Base-by-base conservation (phyloP, 2,329 filamentous ascomycete species). In the Fusarium mexicanum region DNA sequence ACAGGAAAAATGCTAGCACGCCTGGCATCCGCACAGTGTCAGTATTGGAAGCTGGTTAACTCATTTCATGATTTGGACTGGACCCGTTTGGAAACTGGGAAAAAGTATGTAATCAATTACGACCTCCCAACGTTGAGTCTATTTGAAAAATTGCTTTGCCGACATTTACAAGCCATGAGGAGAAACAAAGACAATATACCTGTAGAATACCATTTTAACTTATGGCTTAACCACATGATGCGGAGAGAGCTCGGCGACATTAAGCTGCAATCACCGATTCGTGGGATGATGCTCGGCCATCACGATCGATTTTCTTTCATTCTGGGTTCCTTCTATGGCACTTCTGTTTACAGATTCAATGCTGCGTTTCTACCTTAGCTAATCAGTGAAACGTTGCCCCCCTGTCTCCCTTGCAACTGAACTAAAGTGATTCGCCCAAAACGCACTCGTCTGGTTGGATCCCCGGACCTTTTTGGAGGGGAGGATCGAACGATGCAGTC, bases 401-500 rank as follows among this genome's bases (percentile, higher is more conserved):
- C 55, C 38, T 48, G 22, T 20, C 38, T n/a, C 48, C 57, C 57
- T 63, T 62, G 53, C 43, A 60, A 62, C 46, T 58, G 31, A 46
- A 61, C 44, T n/a, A 33, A 61, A 71, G 31, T 61, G 50, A 66
- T 57, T 60, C 41, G 57, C 38, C 24, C 37, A 29, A 41, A 44
- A 51, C 24, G 22, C 43, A 57, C 24, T 51, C 40, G 35, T 64
- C 67, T 72, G 60, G 67, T 75, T 75, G 71, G 74, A 22, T 58
- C 62, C 46, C 67, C 51, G 60, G 67, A 69, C 55, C 67, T 69
- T 68, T 60, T 51, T 67, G 67, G 57, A 71, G 66, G 62, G 43
- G 64, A 62, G 70, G 72, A 78, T 78, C 76, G 73, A 76, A 78
- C 76, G 75, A 78, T 77, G 73, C 64, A 70, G 67, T 72, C 69